Percentiles rank a stretch among this genome's conserved stretches.
Evolutionary conservation across 139 green algal genomes (phyloP).

Genomic region (Picochlorum costavermella): DNA sequence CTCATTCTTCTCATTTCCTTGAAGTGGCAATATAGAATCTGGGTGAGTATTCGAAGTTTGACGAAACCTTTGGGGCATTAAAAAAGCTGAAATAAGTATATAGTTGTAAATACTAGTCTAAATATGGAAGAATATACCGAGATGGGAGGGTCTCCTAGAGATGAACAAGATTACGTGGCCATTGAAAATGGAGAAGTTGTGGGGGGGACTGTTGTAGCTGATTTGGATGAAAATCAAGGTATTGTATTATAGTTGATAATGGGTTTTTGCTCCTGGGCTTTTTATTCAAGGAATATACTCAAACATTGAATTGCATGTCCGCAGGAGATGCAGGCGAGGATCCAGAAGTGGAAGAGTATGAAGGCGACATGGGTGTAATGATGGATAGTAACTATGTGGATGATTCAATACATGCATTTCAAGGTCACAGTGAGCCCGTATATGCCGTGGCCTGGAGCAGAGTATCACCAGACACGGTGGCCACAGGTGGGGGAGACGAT

Average conservation of each 20-base stretch:
- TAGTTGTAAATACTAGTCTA: too few species aligned
- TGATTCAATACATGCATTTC: conserved; percentile 58
- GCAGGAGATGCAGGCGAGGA: too few species aligned
- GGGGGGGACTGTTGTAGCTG: conserved; percentile 50
- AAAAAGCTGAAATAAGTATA: background rate
- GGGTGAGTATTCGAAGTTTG: conserved; percentile 49
- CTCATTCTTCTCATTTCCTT: too few species aligned
- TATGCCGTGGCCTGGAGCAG: conserved; percentile 68
- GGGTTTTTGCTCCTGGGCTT: background rate
- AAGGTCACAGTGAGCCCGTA: conserved; percentile 61
- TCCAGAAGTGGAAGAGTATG: conserved; percentile 30
- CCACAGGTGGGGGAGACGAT: conserved; percentile 72
- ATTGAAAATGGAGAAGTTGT: conserved; percentile 17
- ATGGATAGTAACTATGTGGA: conserved; percentile 38
- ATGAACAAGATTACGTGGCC: conserved; percentile 13
- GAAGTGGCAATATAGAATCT: conserved; percentile 27
- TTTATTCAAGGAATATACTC: conserved; percentile 3
- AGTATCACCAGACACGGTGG: conserved; percentile 48
- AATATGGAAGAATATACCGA: too few species aligned
- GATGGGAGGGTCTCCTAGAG: too few species aligned
- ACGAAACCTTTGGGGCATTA: conserved; percentile 29
- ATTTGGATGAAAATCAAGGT: conserved; percentile 41
- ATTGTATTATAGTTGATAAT: background rate
- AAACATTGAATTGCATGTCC: background rate
- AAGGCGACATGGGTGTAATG: conserved; percentile 4